These are phyloP conservation scores for Rhizoclosmatium globosum DNA, from an alignment of 192 early-diverging fungal species.

Conservation along the genomic window DNA sequence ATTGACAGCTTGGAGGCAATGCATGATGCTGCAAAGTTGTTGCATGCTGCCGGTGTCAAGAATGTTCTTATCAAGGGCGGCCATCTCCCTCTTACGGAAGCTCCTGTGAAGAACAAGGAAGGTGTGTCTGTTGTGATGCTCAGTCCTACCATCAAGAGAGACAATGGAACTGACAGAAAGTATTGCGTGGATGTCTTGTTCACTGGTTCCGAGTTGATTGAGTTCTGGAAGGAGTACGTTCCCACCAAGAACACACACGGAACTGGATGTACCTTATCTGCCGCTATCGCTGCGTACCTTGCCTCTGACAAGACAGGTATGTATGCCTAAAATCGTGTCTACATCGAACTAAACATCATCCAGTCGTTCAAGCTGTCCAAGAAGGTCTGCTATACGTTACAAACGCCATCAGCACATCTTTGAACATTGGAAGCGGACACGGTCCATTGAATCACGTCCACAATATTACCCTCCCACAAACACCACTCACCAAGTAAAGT, in stretches of 20 bases:
- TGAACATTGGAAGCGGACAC: slow-evolving; percentile 71
- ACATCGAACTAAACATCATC: neutral
- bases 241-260: slow-evolving; percentile 82
- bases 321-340: neutral
- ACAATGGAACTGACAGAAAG: neutral
- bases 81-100: slow-evolving; percentile 65
- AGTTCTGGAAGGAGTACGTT: slow-evolving; percentile 66
- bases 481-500: slow-evolving; percentile 11
- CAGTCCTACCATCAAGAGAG: slow-evolving; percentile 2
- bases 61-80: slow-evolving; percentile 84
- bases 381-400: slow-evolving; percentile 69
- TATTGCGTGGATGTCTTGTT: slow-evolving; percentile 71
- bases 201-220: slow-evolving; percentile 46
- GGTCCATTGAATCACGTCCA: slow-evolving; percentile 84
- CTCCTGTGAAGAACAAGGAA: neutral
- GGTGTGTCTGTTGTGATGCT: slow-evolving; percentile 4
- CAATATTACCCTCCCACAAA: slow-evolving; percentile 5
- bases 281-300: slow-evolving; percentile 79
- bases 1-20: slow-evolving; percentile 65
- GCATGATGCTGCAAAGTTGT: slow-evolving; percentile 61
- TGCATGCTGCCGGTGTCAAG: slow-evolving; percentile 63
- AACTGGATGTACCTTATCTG: slow-evolving; percentile 86
- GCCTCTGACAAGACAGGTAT: slow-evolving; percentile 62
- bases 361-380: slow-evolving; percentile 63
- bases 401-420: slow-evolving; percentile 66